phyloP scores from a whole-genome alignment of 2,329 filamentous ascomycete species.

The Colletotrichum spaethianum region DNA sequence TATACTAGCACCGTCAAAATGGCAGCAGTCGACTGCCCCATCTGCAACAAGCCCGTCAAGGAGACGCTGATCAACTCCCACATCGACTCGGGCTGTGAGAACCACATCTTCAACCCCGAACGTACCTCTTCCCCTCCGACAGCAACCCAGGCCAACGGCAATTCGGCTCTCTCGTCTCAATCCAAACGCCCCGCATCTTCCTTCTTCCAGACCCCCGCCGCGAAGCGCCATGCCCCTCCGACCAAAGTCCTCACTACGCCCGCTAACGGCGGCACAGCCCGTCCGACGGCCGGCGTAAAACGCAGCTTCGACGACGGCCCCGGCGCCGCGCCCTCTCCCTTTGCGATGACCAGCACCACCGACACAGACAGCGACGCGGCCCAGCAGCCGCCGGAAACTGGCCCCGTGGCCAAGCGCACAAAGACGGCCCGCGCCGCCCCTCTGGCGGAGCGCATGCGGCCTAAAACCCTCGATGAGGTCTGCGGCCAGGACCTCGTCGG shows the following conservation, averaged over 20 bases:
- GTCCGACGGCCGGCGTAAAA: slow-evolving; percentile 59
- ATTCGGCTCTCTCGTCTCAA: slow-evolving; percentile 53
- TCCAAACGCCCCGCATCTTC: slow-evolving; percentile 67
- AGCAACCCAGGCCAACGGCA: slow-evolving; percentile 46
- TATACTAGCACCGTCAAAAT: slow-evolving; percentile 9
- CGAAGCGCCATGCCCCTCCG: slow-evolving; percentile 65
- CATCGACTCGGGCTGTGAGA: slow-evolving; percentile 86
- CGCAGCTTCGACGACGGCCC: slow-evolving; percentile 69
- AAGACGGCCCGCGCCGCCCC: slow-evolving; percentile 83
- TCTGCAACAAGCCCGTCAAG: slow-evolving; percentile 82
- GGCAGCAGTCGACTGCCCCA: slow-evolving; percentile 79
- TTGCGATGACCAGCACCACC: slow-evolving; percentile 5
- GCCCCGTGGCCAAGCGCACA: slow-evolving; percentile 71
- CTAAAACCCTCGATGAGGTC: slow-evolving; percentile 85
- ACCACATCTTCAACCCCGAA: slow-evolving; percentile 72
- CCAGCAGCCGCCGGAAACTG: slow-evolving; percentile 40
- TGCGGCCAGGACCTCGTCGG: slow-evolving; percentile 94
- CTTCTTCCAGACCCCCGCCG: slow-evolving; percentile 74
- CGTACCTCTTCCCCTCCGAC: slow-evolving; percentile 46
- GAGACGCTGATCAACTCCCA: slow-evolving; percentile 87
- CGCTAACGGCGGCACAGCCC: slow-evolving; percentile 49
- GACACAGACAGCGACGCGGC: slow-evolving; percentile 30
- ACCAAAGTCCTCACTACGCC: slow-evolving; percentile 51
- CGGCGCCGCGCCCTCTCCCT: slow-evolving; percentile 47
- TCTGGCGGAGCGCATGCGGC: slow-evolving; percentile 94